Base-by-base conservation (phyloP, 2,329 filamentous ascomycete genomes). In the Colletotrichum tamarilloi region DNA sequence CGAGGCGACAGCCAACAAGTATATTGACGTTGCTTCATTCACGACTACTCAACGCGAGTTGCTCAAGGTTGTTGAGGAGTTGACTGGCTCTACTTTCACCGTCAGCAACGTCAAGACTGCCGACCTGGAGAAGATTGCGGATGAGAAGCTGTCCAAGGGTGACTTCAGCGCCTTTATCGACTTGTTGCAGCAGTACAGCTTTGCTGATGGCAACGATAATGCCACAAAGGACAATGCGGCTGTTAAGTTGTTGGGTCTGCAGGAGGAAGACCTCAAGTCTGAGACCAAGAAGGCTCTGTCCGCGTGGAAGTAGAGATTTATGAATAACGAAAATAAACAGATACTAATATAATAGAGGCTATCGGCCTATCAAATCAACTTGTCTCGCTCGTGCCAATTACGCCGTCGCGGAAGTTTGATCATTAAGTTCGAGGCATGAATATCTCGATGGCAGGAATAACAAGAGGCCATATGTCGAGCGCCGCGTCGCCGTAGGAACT, bases 1-100 rank as follows among this genome's bases (percentile, higher is more conserved):
- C 0, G 83, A 85, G 2, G 81, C 85, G 70, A 92, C 89, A 0
- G 86, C 84, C 46, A 92, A 93, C 78, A 84, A 87, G 73, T 89
- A 90, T 78, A 79, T 93, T 35, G 86, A 85, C 63, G 81, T 92
- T 19, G 86, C 89, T 3, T 90, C 87, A 0, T 89, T 92, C 76
- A 86, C 86, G 35, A 85, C 87, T 0, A 87, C 87, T 1, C 90
- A 92, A 80, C 88, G 88, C 22, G 84, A 92, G 75, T 80, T 93
- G 1, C 77, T 92, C 1, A 79, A 81, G 14, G 78, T 85, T 0
- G 81, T 89, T 2, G 89, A 93, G 80, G 85, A 87, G 69, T 81
- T 85, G 12, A 88, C 87, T 0, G 86, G 86, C 2, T 77, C 81
- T 22, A 87, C 87, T 73, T 92, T 87, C 84, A 81, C 83, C 0